phyloP scores from a whole-genome alignment of 139 green algal genomes.

The Volvox africanus region DNA sequence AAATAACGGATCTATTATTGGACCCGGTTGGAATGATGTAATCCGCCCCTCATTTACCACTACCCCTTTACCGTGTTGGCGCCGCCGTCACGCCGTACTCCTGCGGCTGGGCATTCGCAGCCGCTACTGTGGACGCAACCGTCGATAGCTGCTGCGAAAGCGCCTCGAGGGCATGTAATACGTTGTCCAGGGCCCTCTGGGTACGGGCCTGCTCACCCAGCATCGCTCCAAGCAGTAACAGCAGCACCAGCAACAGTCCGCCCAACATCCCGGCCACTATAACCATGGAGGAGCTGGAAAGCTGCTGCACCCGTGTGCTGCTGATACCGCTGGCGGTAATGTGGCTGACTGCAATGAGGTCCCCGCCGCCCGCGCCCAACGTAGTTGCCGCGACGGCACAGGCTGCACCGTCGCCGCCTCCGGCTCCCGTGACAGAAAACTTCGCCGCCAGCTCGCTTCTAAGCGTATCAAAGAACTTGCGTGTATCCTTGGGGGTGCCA shows the following conservation, averaged over 20 bases:
- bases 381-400: not conserved
- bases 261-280: not conserved
- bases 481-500: slow-evolving; percentile 13
- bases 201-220: not conserved
- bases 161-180: too few species aligned
- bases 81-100: too few species aligned
- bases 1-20: too few species aligned
- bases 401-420: not conserved
- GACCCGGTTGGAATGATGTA: too few species aligned
- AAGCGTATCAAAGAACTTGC: slow-evolving; percentile 1
- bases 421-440: not conserved
- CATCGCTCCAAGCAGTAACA: not conserved
- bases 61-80: too few species aligned
- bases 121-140: too few species aligned
- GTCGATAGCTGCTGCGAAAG: too few species aligned
- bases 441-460: not conserved
- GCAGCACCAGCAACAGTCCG: not conserved
- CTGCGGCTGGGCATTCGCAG: too few species aligned
- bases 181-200: not conserved
- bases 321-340: not conserved
- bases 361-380: not conserved
- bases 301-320: not conserved
- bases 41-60: too few species aligned
- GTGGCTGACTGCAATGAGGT: not conserved
- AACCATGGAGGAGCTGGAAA: not conserved